phyloP scores from a whole-genome alignment of 352 stramenopile genomes.

The Globisporangium uncinulatum region DNA sequence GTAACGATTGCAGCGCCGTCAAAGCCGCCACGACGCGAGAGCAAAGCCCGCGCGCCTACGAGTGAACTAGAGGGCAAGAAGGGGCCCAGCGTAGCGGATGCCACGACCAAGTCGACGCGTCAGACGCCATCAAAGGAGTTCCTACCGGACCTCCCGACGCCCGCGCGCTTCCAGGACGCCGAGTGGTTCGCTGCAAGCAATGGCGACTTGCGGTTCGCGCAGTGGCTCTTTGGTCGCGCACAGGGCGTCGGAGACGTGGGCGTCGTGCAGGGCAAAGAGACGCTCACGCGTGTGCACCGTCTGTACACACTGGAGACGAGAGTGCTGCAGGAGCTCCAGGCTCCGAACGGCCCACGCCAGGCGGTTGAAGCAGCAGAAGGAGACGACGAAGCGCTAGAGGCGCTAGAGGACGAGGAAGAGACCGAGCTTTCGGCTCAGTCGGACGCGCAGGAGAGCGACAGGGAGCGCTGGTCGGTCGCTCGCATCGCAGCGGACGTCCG shows the following conservation, averaged over 20 bases:
- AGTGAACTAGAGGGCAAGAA: too few species aligned
- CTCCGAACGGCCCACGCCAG: slow-evolving; percentile 2
- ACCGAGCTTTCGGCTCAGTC: slow-evolving; percentile 4
- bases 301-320: slow-evolving; percentile 43
- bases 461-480: slow-evolving; percentile 13
- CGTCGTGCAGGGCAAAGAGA: slow-evolving; percentile 21
- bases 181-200: slow-evolving; percentile 41
- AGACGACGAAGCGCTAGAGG: slow-evolving; percentile 7
- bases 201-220: slow-evolving; percentile 36
- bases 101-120: not conserved
- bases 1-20: too few species aligned
- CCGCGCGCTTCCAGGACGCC: slow-evolving; percentile 27
- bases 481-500: slow-evolving; percentile 29
- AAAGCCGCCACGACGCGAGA: too few species aligned
- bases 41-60: too few species aligned
- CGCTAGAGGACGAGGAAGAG: not conserved
- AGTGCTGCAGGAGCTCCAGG: slow-evolving; percentile 36
- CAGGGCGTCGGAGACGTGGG: slow-evolving; percentile 30
- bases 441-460: not conserved
- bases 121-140: not conserved
- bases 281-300: slow-evolving; percentile 25
- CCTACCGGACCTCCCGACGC: not conserved
- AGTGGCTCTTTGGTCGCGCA: slow-evolving; percentile 59
- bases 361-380: slow-evolving; percentile 13
- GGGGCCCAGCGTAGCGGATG: not conserved